Evolutionary conservation across 2,329 filamentous ascomycete species (phyloP), one percentile per base, ranked within the genome.

Genomic region (Dactylella cylindrospora): DNA sequence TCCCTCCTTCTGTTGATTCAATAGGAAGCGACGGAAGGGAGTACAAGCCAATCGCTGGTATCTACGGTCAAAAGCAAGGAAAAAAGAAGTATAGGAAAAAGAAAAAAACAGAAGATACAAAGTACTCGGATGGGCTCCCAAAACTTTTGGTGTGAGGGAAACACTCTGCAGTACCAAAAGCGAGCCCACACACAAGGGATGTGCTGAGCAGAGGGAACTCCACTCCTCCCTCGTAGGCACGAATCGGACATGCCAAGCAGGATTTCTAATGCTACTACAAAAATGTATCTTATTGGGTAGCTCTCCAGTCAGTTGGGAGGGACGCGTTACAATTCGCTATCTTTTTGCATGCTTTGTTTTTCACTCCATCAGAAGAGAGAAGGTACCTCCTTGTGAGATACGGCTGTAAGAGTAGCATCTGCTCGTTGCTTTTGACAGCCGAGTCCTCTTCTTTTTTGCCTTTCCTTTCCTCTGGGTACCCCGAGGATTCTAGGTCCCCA

Each of bases 261-360:
- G 50, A 62, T 62, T 62, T 62, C 57, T 62, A 62, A 62, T 29
- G 47, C 41, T 62, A 62, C 54, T 49, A 62, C 57, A 49, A 62
- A 62, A 54, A 62, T 54, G 53, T 49, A 43, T 47, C 49, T 54
- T 44, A 62, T 62, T 62, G 57, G 55, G 49, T 41, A 49, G 57
- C 53, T 62, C 36, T 62, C 57, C 44, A 43, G 41, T 50, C 47
- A 57, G 35, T 49, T 57, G 43, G 52, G 52, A 28, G 35, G 54
- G 35, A 39, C 57, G 57, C 57, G 50, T 47, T 53, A 59, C 54
- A 38, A 41, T 49, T 39, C 49, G 50, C 53, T 60, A 50, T 53
- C 39, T 53, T 39, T 29, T 36, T 28, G 17, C 39, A 33, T 25
- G 41, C 35, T 31, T n/a, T 57, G 26, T 32, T 39, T 52, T 61